Conservation (phyloP, 371 early-diverging fungal genomes). For the Amoeboradix gromovi region DNA sequence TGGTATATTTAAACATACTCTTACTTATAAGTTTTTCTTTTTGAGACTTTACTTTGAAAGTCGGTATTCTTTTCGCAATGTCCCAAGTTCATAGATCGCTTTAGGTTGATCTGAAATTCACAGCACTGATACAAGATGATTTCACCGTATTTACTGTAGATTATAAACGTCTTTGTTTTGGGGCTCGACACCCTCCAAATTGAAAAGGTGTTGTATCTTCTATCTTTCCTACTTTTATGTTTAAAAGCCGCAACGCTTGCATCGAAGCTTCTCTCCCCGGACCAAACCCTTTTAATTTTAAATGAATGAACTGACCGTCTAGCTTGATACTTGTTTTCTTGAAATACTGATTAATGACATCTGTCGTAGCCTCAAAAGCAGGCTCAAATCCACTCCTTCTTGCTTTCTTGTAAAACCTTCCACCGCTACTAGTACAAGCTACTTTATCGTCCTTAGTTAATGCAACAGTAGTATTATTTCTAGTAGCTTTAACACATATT, state of each 20-base stretch:
- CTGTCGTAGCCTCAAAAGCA: slow-evolving; percentile 59
- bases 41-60: no score
- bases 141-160: no score
- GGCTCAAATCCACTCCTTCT: slow-evolving; percentile 64
- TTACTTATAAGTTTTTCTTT: no score
- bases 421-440: slow-evolving; percentile 42
- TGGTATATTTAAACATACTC: no score
- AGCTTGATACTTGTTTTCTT: slow-evolving; percentile 30
- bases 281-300: slow-evolving; percentile 63
- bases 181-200: slow-evolving; percentile 76
- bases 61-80: no score
- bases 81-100: no score
- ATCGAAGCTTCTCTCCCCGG: slow-evolving; percentile 70
- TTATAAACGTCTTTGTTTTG: slow-evolving; percentile 57
- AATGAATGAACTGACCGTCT: slow-evolving; percentile 31
- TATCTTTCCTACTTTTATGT: slow-evolving; percentile 41
- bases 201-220: slow-evolving; percentile 68
- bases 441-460: slow-evolving; percentile 42
- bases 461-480: slow-evolving; percentile 69
- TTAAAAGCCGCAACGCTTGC: slow-evolving; percentile 36
- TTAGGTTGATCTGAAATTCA: no score
- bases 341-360: slow-evolving; percentile 32
- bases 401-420: slow-evolving; percentile 58
- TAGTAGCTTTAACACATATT: slow-evolving; percentile 42
- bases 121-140: no score